Conservation (phyloP, 352 stramenopile genomes). For the Thalassiosira hispida region DNA sequence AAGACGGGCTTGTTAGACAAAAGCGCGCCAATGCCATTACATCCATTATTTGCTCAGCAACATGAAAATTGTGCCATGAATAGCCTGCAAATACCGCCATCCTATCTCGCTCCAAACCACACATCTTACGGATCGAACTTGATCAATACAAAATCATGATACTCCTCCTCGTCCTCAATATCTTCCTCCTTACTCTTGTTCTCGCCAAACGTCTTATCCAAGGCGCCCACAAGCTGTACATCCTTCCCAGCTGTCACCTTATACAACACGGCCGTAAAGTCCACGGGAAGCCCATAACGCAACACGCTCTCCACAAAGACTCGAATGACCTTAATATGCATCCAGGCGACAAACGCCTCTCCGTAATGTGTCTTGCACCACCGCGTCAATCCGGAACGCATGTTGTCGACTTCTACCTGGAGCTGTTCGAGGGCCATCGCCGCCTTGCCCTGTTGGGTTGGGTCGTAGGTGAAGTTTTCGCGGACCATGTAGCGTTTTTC, state of each 20-base stretch:
- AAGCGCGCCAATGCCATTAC: no score
- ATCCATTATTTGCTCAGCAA: no score
- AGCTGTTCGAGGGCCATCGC: constrained; percentile 83
- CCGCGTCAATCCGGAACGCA: constrained; percentile 92
- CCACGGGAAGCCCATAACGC: constrained; percentile 96
- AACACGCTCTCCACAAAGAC: constrained; percentile 98
- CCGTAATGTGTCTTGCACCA: constrained; percentile 99
- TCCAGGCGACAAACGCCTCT: constrained; percentile 97
- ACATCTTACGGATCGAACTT: constrained; percentile 81
- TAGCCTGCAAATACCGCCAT: no score
- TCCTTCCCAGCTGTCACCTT: constrained; percentile 78
- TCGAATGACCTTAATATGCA: constrained; percentile 98
- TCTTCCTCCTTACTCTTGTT: constrained; percentile 45
- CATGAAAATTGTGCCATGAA: no score
- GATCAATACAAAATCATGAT: constrained; percentile 84
- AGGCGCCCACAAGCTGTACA: constrained; percentile 52
- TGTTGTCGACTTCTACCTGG: constrained; percentile 90
- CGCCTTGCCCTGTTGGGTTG: constrained; percentile 88
- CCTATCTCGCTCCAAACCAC: neutral
- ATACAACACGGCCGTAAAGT: constrained; percentile 89
- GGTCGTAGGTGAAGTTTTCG: constrained; percentile 92
- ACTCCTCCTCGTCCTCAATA: constrained; percentile 71
- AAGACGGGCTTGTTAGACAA: no score
- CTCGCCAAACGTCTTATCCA: constrained; percentile 79
- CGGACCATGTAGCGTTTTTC: constrained; percentile 92